Conservation (phyloP, 257 asterid genomes). For the Jaltomata sinuosa region DNA sequence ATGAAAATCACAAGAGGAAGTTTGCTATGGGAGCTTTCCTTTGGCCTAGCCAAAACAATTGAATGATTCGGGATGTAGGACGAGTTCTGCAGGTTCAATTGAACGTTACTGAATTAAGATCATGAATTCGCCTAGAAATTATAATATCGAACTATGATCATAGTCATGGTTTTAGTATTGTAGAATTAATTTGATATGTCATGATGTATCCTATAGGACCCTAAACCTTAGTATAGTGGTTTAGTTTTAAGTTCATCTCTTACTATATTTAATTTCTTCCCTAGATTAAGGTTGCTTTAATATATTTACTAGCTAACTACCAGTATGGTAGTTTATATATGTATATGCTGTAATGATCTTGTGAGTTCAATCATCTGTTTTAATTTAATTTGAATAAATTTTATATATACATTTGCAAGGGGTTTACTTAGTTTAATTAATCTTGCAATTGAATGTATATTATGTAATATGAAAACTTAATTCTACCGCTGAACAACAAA, state of each 20-base stretch:
- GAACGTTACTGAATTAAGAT: not conserved
- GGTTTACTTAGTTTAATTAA: not conserved
- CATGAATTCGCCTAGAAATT: not conserved
- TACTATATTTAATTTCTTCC: not conserved
- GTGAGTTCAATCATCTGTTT: not conserved
- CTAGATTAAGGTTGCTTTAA: not conserved
- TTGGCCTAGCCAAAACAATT: conserved; percentile 9
- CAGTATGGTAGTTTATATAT: no score
- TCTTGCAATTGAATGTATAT: not conserved
- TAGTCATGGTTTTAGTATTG: not conserved
- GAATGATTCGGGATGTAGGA: not conserved
- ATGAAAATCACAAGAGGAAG: conserved; percentile 12
- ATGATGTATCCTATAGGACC: not conserved
- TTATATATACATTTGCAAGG: not conserved
- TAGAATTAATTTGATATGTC: not conserved
- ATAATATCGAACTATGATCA: not conserved
- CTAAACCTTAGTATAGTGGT: not conserved
- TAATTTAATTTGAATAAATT: not conserved
- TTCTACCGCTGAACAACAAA: no score
- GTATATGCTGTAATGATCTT: not conserved
- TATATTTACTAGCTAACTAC: not conserved
- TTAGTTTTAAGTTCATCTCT: not conserved
- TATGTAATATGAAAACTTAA: no score
- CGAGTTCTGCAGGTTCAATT: not conserved
- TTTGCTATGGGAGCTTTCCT: conserved; percentile 27